These are phyloP conservation scores for Umbelopsis isabellina DNA, from an alignment of 192 early-diverging fungal species.

Conservation along the genomic window DNA sequence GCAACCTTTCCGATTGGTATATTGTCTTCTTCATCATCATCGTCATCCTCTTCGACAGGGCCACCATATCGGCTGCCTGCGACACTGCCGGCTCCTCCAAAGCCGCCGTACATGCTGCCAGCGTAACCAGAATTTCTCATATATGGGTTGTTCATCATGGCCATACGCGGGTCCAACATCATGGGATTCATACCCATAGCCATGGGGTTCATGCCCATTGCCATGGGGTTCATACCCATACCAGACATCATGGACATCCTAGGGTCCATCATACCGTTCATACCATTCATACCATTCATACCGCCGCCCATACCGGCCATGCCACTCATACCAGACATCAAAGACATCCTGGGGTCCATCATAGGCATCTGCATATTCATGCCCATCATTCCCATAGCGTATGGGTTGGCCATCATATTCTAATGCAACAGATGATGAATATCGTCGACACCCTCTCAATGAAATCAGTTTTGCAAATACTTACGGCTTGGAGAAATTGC, in stretches of 20 bases:
- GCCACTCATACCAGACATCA: slow-evolving; percentile 28
- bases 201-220: slow-evolving; percentile 8
- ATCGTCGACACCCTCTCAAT: no score
- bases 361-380: slow-evolving; percentile 26
- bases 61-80: slow-evolving; percentile 21
- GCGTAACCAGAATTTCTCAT: background rate
- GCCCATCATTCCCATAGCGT: slow-evolving; percentile 1
- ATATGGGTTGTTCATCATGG: slow-evolving; percentile 23
- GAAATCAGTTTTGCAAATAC: no score
- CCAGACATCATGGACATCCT: slow-evolving; percentile 22
- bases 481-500: slow-evolving; percentile 24
- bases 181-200: slow-evolving; percentile 26
- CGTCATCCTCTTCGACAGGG: slow-evolving; percentile 20
- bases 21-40: slow-evolving; percentile 42
- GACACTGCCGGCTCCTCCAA: slow-evolving; percentile 13
- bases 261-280: slow-evolving; percentile 25
- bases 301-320: slow-evolving; percentile 20
- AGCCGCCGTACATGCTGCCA: slow-evolving; percentile 20
- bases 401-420: slow-evolving; percentile 1
- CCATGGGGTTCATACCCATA: background rate
- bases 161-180: slow-evolving; percentile 40
- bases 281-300: slow-evolving; percentile 24
- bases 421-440: no score
- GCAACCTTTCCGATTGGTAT: slow-evolving; percentile 30
- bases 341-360: slow-evolving; percentile 19